Base-by-base conservation (phyloP, 805 yeast species). In the Teunomyces stri region DNA sequence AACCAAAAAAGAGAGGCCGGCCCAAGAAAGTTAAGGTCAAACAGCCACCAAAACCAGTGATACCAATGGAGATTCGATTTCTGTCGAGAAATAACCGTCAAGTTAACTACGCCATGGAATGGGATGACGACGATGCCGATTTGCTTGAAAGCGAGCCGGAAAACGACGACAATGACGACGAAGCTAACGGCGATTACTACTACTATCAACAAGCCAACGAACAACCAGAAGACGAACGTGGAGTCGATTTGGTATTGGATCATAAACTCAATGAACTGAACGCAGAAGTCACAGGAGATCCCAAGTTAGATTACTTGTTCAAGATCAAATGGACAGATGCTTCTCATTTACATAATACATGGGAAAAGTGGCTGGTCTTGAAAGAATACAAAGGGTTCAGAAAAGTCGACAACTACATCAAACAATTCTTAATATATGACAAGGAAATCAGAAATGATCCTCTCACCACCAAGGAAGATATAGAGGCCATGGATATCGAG, bases 331-430 rank as follows among this genome's bases (percentile, higher is more conserved):
- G 99, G 99, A 75, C 79, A 15, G 88, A 80, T 45, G 75, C 82
- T 51, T 87, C 97, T 11, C 98, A 94, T 69, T 74, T 94, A 51
- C 99, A 94, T 68, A 94, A 92, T 65, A 85, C 96, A 0, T 94
- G 97, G 97, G 96, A 91, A 62, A 64, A 79, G 2, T 90, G 85
- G 67, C 68, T 66, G 10, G 64, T 68, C 2, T 60, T 84, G 43
- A 78, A 77, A 40, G 63, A 67, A 15, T 65, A 74, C 51, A 84
- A 84, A 62, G 99, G 99, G 37, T 74, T 80, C 55, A 88, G 96
- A 64, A 84, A 85, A 55, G 79, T 94, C 16, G 98, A 92, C 50
- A 94, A 94, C 67, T 94, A 90, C 66, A 85, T 91, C 62, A 87
- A 85, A 59, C 89, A 85, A 57, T 81, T 69, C 59, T 81, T 94